These are phyloP conservation scores for Malassezia yamatoensis DNA, from an alignment of 1,284 basidiomycete species.

Conservation along the genomic window DNA sequence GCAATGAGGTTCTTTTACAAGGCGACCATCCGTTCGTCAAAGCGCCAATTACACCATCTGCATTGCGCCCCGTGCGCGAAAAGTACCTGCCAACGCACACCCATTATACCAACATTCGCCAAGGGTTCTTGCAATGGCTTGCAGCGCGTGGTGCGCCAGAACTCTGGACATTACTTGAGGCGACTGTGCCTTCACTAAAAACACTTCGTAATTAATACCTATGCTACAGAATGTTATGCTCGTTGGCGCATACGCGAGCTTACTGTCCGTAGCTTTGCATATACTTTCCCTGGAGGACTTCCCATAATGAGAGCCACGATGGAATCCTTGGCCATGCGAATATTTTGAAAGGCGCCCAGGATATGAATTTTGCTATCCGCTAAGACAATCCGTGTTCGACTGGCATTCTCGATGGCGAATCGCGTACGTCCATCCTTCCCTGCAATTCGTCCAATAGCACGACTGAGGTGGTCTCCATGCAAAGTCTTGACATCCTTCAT, in stretches of 20 bases:
- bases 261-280: constrained; percentile 60
- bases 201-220: not conserved
- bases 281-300: constrained; percentile 91
- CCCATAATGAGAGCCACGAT: constrained; percentile 90
- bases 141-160: constrained; percentile 4
- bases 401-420: constrained; percentile 95
- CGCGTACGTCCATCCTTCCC: constrained; percentile 97
- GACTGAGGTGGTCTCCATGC: constrained; percentile 87
- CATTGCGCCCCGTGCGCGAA: constrained; percentile 11
- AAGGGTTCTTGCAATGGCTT: constrained; percentile 10
- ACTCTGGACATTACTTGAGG: constrained; percentile 3
- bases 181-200: constrained; percentile 13
- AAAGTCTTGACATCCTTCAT: constrained; percentile 98
- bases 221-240: constrained; percentile 40
- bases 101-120: constrained; percentile 13
- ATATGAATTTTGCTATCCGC: constrained; percentile 97
- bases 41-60: constrained; percentile 17
- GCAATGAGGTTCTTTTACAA: constrained; percentile 4
- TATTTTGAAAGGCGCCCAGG: constrained; percentile 87
- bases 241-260: constrained; percentile 87
- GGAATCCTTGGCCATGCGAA: constrained; percentile 90
- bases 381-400: constrained; percentile 85
- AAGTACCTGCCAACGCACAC: constrained; percentile 5
- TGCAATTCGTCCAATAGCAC: constrained; percentile 93
- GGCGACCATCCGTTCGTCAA: not conserved